These are phyloP conservation scores for Iris macrosiphon DNA, from an alignment of 106 monocot species.

Conservation along the genomic window DNA sequence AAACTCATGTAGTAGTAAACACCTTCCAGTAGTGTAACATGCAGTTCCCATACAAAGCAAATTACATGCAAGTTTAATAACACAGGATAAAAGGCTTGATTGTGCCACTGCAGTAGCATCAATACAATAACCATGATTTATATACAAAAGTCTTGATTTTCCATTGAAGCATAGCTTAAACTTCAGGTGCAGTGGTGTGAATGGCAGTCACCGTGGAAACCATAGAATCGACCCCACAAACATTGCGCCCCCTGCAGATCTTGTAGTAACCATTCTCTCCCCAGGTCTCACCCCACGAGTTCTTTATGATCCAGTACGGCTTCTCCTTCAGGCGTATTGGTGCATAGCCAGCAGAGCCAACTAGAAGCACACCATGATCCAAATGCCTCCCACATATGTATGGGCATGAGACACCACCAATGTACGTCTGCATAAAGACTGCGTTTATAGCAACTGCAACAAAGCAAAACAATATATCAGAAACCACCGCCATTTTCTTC, in stretches of 20 bases:
- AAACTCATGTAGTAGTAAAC: too few species aligned
- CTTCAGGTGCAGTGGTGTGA: not conserved
- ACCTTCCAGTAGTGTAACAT: too few species aligned
- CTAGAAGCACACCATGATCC: conserved; percentile 85
- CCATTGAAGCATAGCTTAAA: too few species aligned
- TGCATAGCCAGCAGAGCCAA: conserved; percentile 70
- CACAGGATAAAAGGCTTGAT: too few species aligned
- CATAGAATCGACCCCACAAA: conserved; percentile 89
- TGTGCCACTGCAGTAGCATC: too few species aligned
- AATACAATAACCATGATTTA: too few species aligned
- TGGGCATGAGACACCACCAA: conserved; percentile 86
- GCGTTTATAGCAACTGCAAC: conserved; percentile 92
- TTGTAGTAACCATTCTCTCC: conserved; percentile 86
- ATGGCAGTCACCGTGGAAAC: conserved; percentile 75
- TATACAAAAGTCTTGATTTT: too few species aligned
- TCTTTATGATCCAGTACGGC: conserved; percentile 96
- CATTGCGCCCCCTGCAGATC: conserved; percentile 82
- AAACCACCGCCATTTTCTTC: too few species aligned
- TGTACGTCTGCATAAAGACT: conserved; percentile 81
- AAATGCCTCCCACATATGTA: conserved; percentile 65
- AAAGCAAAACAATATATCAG: too few species aligned
- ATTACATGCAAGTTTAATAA: too few species aligned
- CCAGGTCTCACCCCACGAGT: conserved; percentile 96
- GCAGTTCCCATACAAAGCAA: too few species aligned
- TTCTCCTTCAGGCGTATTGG: conserved; percentile 82